These are phyloP conservation scores for Cercospora nicotianae DNA, from an alignment of 2,329 filamentous ascomycete species.

Conservation along the genomic window DNA sequence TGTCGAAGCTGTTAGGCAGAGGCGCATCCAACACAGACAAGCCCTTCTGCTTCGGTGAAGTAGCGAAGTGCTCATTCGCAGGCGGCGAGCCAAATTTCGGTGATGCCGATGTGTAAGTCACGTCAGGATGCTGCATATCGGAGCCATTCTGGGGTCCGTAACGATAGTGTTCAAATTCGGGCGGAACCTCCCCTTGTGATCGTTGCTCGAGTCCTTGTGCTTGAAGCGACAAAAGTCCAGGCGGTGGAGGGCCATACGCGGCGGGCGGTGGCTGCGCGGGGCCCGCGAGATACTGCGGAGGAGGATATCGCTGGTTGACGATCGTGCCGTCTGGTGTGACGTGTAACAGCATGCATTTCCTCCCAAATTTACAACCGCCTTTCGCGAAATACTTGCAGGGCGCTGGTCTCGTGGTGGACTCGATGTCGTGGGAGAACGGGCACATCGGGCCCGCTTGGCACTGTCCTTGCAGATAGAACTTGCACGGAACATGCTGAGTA, in stretches of 20 bases:
- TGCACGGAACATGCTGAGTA: slow-evolving; percentile 96
- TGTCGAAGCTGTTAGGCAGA: slow-evolving; percentile 92
- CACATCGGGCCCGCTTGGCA: slow-evolving; percentile 96
- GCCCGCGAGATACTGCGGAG: slow-evolving; percentile 23
- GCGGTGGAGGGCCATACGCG: slow-evolving; percentile 31
- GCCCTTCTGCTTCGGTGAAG: slow-evolving; percentile 66
- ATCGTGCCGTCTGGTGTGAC: slow-evolving; percentile 89
- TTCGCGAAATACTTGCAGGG: slow-evolving; percentile 99
- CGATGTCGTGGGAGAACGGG: slow-evolving; percentile 92
- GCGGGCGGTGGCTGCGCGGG: slow-evolving; percentile 20
- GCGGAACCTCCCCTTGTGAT: slow-evolving; percentile 30
- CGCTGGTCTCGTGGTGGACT: slow-evolving; percentile 78
- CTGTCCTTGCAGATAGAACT: slow-evolving; percentile 95
- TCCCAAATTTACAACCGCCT: slow-evolving; percentile 99
- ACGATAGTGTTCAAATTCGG: slow-evolving; percentile 34
- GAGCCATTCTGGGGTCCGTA: slow-evolving; percentile 33
- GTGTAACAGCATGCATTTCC: slow-evolving; percentile 95
- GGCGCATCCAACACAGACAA: slow-evolving; percentile 94
- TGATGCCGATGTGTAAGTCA: slow-evolving; percentile 57
- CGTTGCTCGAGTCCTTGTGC: slow-evolving; percentile 36
- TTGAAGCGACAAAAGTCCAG: slow-evolving; percentile 40
- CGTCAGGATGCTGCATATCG: slow-evolving; percentile 50
- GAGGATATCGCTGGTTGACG: slow-evolving; percentile 65
- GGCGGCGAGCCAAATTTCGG: slow-evolving; percentile 80
- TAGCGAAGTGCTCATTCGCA: slow-evolving; percentile 72